Conservation (phyloP, 2,329 filamentous ascomycete species). For the Nannizzia gypsea region DNA sequence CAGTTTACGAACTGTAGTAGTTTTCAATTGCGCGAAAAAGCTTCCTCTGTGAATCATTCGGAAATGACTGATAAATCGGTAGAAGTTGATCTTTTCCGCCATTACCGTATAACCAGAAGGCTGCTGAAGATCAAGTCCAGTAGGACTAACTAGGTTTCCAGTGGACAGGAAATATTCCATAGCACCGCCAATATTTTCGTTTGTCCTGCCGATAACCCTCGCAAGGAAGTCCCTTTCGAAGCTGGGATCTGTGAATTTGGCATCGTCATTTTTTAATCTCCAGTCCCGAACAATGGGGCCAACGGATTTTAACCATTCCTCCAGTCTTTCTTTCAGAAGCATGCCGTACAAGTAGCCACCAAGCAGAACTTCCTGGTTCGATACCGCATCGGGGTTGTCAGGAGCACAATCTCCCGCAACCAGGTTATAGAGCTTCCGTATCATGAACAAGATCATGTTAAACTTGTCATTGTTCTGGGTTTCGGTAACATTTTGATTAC, state of each 20-base stretch:
- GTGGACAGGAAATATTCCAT: conserved; percentile 95
- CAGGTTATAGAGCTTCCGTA: conserved; percentile 83
- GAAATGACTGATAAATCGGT: conserved; percentile 97
- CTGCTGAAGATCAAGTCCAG: conserved; percentile 87
- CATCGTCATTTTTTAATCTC: conserved; percentile 39
- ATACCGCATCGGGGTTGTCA: conserved; percentile 92
- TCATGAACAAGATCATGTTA: conserved; percentile 88
- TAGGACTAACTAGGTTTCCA: conserved; percentile 82
- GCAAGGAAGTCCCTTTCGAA: conserved; percentile 70
- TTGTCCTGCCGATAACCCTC: conserved; percentile 67
- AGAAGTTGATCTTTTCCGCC: conserved; percentile 97
- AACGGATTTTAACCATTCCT: conserved; percentile 72
- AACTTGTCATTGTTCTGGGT: conserved; percentile 86
- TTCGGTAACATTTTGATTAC: conserved; percentile 71
- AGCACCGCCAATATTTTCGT: conserved; percentile 75
- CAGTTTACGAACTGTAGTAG: conserved; percentile 89
- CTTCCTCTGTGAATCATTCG: conserved; percentile 97
- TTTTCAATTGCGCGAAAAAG: conserved; percentile 96
- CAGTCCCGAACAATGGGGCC: conserved; percentile 44
- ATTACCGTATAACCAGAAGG: conserved; percentile 91
- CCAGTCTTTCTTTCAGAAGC: conserved; percentile 87
- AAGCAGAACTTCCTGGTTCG: conserved; percentile 88
- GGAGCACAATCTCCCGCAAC: conserved; percentile 85
- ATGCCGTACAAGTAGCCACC: conserved; percentile 90
- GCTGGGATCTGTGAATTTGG: conserved; percentile 58